Evolutionary conservation across 371 early-diverging fungal genomes (phyloP), one percentile per base, ranked within the genome.

Genomic region (Lichtheimia ornata): DNA sequence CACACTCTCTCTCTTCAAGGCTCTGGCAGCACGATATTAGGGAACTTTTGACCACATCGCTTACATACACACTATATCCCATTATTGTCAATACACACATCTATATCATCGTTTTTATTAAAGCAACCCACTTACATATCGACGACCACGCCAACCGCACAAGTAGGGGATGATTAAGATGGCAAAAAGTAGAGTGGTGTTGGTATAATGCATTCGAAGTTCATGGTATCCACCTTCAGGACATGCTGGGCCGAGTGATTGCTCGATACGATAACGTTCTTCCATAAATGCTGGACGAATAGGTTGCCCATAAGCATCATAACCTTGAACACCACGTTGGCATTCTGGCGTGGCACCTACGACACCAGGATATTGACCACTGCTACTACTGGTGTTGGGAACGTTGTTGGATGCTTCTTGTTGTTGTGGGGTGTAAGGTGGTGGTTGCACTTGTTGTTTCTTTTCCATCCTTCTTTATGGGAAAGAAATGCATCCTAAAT

Each of bases 201-300:
- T 69, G 2, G 77, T 75, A 28, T 75, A 65, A 52, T 77, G 71
- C 81, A 80, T 80, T 9, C 81, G 67, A 47, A 80, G 50, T 52
- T 74, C 71, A 53, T 80, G 81, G 44, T 71, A 73, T 6, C 67
- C 69, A 12, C 72, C 72, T 28, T 56, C 54, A 12, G 60, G 54
- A 53, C 81, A 80, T 1, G 51, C 66, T 3, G 73, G 72, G 0
- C 77, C 77, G 1, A 80, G 49, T 2, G 67, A 63, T 43, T 71
- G 69, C 56, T 80, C 73, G 25, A 77, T 77, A 17, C 61, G 70
- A 50, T 71, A 66, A 20, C 81, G 70, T 59, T 74, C 69, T 15
- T 71, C 70, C 24, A 74, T 69, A 58, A 74, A 71, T 0, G 65
- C 56, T 12, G 77, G 72, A 1, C 71, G 56, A 11, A 77, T 67